A percentile compares a stretch with the other conserved stretches of the same genome.
These are phyloP conservation scores for Saccharomycopsis amapae DNA, from an alignment of 805 yeast species.

Conservation along the genomic window DNA sequence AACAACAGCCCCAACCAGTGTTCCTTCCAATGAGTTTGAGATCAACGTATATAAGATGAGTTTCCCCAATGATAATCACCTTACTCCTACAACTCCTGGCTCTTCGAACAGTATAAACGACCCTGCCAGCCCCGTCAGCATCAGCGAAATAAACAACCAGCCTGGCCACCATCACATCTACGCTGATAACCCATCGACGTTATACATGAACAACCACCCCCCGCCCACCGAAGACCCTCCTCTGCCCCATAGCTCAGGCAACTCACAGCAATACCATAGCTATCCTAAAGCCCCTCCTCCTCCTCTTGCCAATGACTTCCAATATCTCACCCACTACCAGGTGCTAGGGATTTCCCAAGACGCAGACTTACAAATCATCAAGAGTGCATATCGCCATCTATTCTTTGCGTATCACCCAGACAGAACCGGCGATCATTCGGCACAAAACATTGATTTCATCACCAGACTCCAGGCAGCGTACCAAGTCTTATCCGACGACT, in stretches of 20 bases:
- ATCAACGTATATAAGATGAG: too few species aligned
- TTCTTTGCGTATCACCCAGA: conserved; percentile 76
- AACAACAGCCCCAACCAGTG: too few species aligned
- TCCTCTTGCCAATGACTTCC: background rate
- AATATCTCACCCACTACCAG: conserved; percentile 36
- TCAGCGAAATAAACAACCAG: background rate
- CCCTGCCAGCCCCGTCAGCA: too few species aligned
- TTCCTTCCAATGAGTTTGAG: too few species aligned
- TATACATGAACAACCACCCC: too few species aligned
- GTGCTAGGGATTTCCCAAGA: conserved; percentile 44
- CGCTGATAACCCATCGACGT: background rate
- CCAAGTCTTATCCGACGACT: conserved; percentile 38
- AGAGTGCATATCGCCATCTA: conserved; percentile 53
- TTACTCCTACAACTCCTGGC: too few species aligned
- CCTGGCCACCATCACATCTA: background rate
- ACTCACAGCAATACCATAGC: too few species aligned
- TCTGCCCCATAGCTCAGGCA: too few species aligned
- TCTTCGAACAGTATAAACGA: too few species aligned
- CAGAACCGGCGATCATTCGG: conserved; percentile 26
- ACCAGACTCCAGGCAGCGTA: conserved; percentile 60
- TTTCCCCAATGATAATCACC: too few species aligned
- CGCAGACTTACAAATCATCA: conserved; percentile 38
- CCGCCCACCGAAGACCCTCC: too few species aligned
- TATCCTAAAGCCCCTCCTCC: background rate
- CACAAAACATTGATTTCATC: conserved; percentile 26